Conservation (phyloP, 306 rosid species). For the Prunus mira region DNA sequence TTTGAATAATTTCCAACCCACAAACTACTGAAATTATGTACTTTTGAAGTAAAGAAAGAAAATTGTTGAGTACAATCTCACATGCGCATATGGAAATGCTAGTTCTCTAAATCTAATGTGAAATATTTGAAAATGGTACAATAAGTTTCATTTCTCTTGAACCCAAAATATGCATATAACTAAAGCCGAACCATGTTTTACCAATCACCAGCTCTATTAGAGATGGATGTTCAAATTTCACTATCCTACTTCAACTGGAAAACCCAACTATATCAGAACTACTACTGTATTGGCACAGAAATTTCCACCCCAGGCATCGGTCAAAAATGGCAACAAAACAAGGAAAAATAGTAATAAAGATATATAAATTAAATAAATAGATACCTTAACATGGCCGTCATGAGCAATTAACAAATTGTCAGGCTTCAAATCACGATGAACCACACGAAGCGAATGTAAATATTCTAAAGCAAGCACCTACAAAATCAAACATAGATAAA, state of each 20-base stretch:
- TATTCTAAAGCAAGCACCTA: constrained; percentile 98
- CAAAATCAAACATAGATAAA: not conserved
- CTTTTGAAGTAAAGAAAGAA: not conserved
- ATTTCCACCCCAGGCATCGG: constrained; percentile 4
- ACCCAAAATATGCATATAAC: not conserved
- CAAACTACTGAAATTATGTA: not conserved
- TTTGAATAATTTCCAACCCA: not conserved
- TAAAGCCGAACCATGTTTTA: not conserved
- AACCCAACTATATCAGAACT: not conserved
- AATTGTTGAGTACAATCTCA: not conserved
- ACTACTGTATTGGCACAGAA: not conserved
- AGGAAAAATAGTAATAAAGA: not conserved
- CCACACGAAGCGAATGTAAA: constrained; percentile 84
- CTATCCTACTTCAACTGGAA: not conserved
- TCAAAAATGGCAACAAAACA: not conserved
- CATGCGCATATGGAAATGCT: not conserved
- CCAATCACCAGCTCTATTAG: not conserved
- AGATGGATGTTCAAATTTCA: not conserved
- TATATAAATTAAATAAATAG: not conserved
- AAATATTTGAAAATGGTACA: not conserved
- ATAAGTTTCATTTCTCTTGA: not conserved
- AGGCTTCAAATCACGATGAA: constrained; percentile 98
- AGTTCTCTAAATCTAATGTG: not conserved
- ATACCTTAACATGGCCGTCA: constrained; percentile 98
- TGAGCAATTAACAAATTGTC: constrained; percentile 97